These are phyloP conservation scores for Fomitopsis serialis DNA, from an alignment of 768 basidiomycete genomes.

Conservation along the genomic window DNA sequence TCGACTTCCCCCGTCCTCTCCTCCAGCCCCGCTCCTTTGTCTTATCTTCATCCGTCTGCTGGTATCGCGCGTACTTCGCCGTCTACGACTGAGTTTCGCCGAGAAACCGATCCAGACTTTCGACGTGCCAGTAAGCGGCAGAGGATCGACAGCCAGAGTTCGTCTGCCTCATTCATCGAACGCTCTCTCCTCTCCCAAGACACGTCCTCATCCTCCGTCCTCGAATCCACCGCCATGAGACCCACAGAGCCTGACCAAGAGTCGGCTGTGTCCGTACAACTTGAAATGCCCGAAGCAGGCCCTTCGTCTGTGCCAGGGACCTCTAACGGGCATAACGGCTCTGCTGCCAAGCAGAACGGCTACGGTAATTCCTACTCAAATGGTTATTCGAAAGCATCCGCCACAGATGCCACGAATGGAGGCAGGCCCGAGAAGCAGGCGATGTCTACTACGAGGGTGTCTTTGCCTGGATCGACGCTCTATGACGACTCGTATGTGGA, in stretches of 20 bases:
- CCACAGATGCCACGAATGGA: conserved; percentile 9
- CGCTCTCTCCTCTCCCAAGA: conserved; percentile 18
- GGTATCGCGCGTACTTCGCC: conserved; percentile 8
- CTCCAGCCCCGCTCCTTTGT: conserved; percentile 17
- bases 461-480: conserved; percentile 65
- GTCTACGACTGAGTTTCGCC: conserved; percentile 1
- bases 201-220: conserved; percentile 4
- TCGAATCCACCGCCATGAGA: conserved; percentile 13
- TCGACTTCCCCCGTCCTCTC: conserved; percentile 16
- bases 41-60: conserved; percentile 23
- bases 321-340: conserved; percentile 22
- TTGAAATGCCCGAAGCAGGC: conserved; percentile 18
- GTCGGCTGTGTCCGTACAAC: conserved; percentile 19
- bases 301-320: conserved; percentile 14
- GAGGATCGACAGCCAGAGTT: conserved; percentile 19
- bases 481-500: conserved; percentile 78
- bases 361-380: conserved; percentile 13
- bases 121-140: conserved; percentile 21
- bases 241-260: conserved; percentile 18
- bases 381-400: conserved; percentile 10
- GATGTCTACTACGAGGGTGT: conserved; percentile 47
- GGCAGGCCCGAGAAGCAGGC: conserved; percentile 9
- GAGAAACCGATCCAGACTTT: conserved; percentile 16
- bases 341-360: conserved; percentile 17
- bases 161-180: conserved; percentile 13